These are phyloP conservation scores for Dothistroma pini DNA, from an alignment of 2,329 filamentous ascomycete genomes.

Conservation along the genomic window DNA sequence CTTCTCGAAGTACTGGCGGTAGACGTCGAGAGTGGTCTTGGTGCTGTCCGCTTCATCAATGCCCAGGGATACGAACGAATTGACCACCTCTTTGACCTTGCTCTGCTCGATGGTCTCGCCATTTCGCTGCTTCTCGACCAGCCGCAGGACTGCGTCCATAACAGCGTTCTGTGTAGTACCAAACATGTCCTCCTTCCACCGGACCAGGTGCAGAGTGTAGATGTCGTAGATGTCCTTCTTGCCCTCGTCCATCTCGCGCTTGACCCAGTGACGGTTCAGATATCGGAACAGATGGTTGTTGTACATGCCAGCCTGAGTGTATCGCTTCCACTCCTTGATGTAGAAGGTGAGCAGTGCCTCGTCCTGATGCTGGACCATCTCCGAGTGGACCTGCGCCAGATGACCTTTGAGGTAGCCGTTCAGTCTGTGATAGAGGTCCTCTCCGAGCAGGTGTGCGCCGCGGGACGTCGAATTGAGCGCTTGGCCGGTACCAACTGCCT, in stretches of 20 bases:
- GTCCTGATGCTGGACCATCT: conserved; percentile 77
- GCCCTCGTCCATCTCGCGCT: conserved; percentile 96
- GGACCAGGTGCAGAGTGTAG: conserved; percentile 92
- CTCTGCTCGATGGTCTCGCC: conserved; percentile 96
- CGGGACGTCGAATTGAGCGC: conserved; percentile 55
- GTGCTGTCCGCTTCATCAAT: conserved; percentile 89
- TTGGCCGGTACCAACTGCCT: conserved; percentile 61
- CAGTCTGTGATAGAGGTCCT: conserved; percentile 91
- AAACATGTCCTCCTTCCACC: conserved; percentile 93
- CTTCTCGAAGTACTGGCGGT: conserved; percentile 85
- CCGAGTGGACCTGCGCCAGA: conserved; percentile 64
- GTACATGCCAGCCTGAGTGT: conserved; percentile 93
- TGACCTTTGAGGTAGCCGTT: conserved; percentile 80
- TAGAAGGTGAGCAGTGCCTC: conserved; percentile 90
- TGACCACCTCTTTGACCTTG: conserved; percentile 95
- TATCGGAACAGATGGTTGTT: conserved; percentile 97
- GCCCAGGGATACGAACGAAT: conserved; percentile 90
- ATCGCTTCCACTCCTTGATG: conserved; percentile 93
- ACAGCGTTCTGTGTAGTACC: conserved; percentile 77
- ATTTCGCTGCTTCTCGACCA: conserved; percentile 95
- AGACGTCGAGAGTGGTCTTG: conserved; percentile 93
- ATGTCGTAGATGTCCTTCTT: conserved; percentile 99
- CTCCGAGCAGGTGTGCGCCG: conserved; percentile 88
- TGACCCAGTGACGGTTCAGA: conserved; percentile 97
- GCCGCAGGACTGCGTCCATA: conserved; percentile 89